Evolutionary conservation across 148 eudicot species (phyloP).

Genomic region (Chenopodium formosanum): DNA sequence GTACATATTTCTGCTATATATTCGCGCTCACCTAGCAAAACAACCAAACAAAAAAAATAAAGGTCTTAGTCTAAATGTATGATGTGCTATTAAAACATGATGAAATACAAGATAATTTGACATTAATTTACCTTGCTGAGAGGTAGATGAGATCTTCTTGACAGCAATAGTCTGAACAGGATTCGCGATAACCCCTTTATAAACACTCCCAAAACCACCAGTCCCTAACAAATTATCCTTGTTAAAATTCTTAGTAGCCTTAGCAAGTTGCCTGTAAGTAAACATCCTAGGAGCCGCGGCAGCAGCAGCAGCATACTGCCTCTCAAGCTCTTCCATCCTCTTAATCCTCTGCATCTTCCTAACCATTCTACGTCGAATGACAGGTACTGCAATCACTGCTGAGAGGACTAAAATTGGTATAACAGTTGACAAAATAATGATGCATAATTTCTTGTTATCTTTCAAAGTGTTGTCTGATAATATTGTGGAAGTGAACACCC

Average conservation of each 20-base stretch:
- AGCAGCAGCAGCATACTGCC: constrained; percentile 37
- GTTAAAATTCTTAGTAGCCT: constrained; percentile 59
- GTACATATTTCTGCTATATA: constrained; percentile 71
- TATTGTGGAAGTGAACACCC: constrained; percentile 50
- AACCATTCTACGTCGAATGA: constrained; percentile 18
- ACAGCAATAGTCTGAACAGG: constrained; percentile 50
- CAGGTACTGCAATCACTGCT: constrained; percentile 25
- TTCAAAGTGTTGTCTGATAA: constrained; percentile 42
- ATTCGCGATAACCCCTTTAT: constrained; percentile 44
- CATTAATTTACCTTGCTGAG: constrained; percentile 46
- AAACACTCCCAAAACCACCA: constrained; percentile 82
- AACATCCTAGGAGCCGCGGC: constrained; percentile 47
- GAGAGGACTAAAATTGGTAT: constrained; percentile 32
- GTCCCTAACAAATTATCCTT: constrained; percentile 60
- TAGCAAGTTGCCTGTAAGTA: constrained; percentile 49
- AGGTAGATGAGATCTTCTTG: constrained; percentile 56
- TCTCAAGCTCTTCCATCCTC: constrained; percentile 47
- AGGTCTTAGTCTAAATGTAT: background rate
- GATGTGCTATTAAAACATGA: background rate
- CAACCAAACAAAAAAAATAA: background rate
- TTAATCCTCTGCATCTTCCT: constrained; percentile 21
- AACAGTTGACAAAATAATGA: constrained; percentile 17
- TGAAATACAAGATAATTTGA: background rate
- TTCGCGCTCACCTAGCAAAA: constrained; percentile 54
- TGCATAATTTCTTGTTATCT: constrained; percentile 24